Evolutionary conservation across 257 asterid species (phyloP).

Genomic region (Nicotiana tabacum): DNA sequence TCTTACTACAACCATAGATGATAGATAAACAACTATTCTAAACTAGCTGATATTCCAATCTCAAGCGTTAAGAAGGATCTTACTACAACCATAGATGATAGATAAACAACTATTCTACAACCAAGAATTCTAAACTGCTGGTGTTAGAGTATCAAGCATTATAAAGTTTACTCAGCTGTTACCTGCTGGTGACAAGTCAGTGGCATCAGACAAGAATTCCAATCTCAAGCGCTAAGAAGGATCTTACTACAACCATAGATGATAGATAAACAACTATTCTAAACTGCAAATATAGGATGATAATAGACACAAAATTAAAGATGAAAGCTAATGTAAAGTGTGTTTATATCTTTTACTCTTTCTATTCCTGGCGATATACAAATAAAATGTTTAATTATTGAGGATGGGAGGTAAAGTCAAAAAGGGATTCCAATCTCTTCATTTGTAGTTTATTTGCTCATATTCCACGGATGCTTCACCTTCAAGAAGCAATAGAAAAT

Average conservation of each 20-base stretch:
- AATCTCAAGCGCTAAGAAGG: background rate
- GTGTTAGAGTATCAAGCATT: too few species aligned
- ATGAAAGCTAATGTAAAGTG: background rate
- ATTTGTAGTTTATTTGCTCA: background rate
- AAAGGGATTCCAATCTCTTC: background rate
- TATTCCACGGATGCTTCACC: background rate
- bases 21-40: too few species aligned
- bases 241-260: background rate
- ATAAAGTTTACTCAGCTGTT: background rate
- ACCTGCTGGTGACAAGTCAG: background rate
- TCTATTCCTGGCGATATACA: background rate
- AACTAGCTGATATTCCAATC: too few species aligned
- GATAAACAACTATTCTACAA: too few species aligned
- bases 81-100: too few species aligned
- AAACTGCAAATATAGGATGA: background rate
- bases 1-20: too few species aligned
- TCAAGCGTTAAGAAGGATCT: too few species aligned
- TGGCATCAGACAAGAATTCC: background rate
- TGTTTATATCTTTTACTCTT: background rate
- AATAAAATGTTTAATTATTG: background rate
- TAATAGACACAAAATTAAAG: background rate
- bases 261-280: background rate
- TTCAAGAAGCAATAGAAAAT: background rate
- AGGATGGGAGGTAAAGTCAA: constrained; percentile 2
- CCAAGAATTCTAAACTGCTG: too few species aligned